phyloP scores from a whole-genome alignment of 179 eudicot genomes.

The Camellia oleifera region DNA sequence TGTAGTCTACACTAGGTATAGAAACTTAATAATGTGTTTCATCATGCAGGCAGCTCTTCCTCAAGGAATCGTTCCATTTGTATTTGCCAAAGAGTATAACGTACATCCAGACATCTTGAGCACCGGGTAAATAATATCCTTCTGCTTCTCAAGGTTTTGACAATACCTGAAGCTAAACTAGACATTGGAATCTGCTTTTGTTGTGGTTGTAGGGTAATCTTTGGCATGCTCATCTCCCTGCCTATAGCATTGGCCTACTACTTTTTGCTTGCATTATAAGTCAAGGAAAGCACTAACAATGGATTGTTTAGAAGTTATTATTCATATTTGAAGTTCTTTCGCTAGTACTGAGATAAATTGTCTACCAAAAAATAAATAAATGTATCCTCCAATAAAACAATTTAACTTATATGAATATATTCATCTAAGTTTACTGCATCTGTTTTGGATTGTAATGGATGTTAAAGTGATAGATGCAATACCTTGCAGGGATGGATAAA shows the following conservation, averaged over 20 bases:
- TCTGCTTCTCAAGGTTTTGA: not conserved
- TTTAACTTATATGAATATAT: not conserved
- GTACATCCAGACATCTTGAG: slow-evolving; percentile 39
- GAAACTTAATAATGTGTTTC: not conserved
- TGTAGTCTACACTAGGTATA: not conserved
- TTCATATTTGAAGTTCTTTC: not conserved
- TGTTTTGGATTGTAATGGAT: not conserved
- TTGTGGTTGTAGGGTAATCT: slow-evolving; percentile 30
- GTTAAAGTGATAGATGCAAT: not conserved
- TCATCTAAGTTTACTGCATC: not conserved
- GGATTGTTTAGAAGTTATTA: not conserved
- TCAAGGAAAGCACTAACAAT: not conserved
- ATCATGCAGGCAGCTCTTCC: slow-evolving; percentile 47
- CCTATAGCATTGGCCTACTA: slow-evolving; percentile 42
- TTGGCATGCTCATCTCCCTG: slow-evolving; percentile 41
- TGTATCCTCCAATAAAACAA: not conserved
- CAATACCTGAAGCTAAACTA: not conserved
- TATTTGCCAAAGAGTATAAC: slow-evolving; percentile 43
- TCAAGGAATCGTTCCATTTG: slow-evolving; percentile 50
- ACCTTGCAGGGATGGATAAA: not conserved
- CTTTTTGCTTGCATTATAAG: slow-evolving; percentile 34
- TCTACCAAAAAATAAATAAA: not conserved
- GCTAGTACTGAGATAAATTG: not conserved
- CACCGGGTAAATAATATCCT: slow-evolving; percentile 32
- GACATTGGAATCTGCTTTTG: not conserved